Conservation (phyloP, 139 green algal genomes). For the Haematococcus sp. region DNA sequence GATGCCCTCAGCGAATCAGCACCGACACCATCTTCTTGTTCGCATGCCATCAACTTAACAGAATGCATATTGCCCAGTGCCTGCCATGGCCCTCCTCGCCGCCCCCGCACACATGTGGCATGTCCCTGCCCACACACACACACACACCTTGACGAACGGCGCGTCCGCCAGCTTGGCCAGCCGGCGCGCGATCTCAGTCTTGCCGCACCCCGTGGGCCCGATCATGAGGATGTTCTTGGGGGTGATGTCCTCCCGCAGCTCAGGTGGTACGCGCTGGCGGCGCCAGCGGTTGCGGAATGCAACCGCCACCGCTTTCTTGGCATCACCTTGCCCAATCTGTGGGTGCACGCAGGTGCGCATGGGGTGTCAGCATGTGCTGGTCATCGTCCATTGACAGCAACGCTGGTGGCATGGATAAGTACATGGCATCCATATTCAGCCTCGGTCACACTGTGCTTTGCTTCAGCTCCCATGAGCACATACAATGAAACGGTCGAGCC, state of each 20-base stretch:
- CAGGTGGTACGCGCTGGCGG: constrained; percentile 64
- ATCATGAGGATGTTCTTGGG: constrained; percentile 85
- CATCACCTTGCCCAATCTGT: constrained; percentile 48
- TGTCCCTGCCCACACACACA: background rate
- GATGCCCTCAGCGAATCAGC: too few species aligned
- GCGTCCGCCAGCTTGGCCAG: constrained; percentile 92
- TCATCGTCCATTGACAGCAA: background rate
- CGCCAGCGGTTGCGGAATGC: constrained; percentile 93
- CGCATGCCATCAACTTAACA: too few species aligned
- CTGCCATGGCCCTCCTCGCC: background rate
- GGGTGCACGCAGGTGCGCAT: background rate
- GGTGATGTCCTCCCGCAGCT: constrained; percentile 80
- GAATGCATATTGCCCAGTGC: too few species aligned
- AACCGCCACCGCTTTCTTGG: constrained; percentile 92
- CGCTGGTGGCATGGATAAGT: background rate
- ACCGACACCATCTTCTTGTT: too few species aligned
- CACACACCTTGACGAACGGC: constrained; percentile 95
- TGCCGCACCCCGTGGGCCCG: constrained; percentile 89
- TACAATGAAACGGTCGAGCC: constrained; percentile 36
- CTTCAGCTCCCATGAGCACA: background rate
- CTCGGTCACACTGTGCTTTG: background rate
- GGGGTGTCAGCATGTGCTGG: background rate
- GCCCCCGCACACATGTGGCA: background rate
- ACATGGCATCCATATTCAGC: background rate
- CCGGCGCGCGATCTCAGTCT: constrained; percentile 94